Evolutionary conservation across 805 yeast genomes (phyloP), one percentile per base, ranked within the genome.

Genomic region (Suhomyces tanzawaensis): DNA sequence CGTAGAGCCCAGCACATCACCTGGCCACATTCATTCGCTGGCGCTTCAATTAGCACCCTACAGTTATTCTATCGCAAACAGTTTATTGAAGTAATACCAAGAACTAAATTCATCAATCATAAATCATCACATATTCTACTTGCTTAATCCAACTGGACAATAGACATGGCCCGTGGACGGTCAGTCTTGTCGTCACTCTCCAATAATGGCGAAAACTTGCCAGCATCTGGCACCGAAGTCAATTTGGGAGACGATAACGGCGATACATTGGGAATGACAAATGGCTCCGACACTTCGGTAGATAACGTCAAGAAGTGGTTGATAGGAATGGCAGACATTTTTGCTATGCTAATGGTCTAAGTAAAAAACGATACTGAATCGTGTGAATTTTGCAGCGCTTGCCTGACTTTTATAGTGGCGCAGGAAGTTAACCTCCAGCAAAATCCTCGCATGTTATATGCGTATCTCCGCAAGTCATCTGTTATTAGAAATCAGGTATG

Each of bases 241-340:
- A 42, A 39, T 16, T 51, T 29, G 14, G 69, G 64, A 12, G 67
- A 53, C 3, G 78, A 70, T 7, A 70, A 71, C 24, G 86, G 87
- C 1, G 86, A 79, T 32, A 80, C 71, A 44, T 74, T 62, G 51
- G 81, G 81, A 51, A 82, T 80, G 38, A 82, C 72, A 51, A 81
- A 81, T 48, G 89, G 87, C 58, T 75, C 69, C 41, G 76, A 69
- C 35, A 72, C 60, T 44, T 77, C 79, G 37, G 78, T 71, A 27
- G 82, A 70, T 57, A 81, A 69, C 32, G 71, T 67, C 58, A 81
- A 68, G 59, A 76, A 81, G 47, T 65, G 46, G 63, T 38, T 22
- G 21, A 28, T 23, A 13, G 41, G 36, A 26, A 33, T 32, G 17
- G 35, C 24, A 22, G 43, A 35, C 43, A 40, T 39, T 32, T 19